Evolutionary conservation across 1,139 yeast species (phyloP).

Genomic region (Wickerhamomyces sp.): DNA sequence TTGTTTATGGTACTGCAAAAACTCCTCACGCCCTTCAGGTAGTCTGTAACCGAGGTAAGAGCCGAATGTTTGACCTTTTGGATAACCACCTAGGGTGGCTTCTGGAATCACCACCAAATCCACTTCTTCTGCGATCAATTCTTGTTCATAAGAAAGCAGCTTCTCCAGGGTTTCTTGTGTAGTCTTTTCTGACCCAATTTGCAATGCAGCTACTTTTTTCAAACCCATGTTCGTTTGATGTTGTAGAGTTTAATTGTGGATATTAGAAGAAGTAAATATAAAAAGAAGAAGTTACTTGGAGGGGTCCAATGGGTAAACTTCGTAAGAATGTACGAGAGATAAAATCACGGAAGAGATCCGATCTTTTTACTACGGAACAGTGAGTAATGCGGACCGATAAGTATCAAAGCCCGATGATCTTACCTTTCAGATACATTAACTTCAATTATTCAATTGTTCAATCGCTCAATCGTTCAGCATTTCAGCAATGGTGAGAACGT

Average conservation of each 20-base stretch:
- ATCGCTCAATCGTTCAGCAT: too few relatives aligned
- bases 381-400: too few relatives aligned
- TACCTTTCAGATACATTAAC: too few relatives aligned
- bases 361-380: too few relatives aligned
- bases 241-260: neutral
- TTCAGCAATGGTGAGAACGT: too few relatives aligned
- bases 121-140: constrained; percentile 27
- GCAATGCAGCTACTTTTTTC: constrained; percentile 33
- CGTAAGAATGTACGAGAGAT: too few relatives aligned
- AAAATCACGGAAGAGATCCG: too few relatives aligned
- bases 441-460: too few relatives aligned
- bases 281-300: too few relatives aligned
- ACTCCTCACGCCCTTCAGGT: constrained; percentile 35
- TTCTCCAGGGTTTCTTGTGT: constrained; percentile 31
- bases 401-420: too few relatives aligned
- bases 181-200: constrained; percentile 33
- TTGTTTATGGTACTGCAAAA: constrained; percentile 28
- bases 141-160: constrained; percentile 32
- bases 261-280: neutral
- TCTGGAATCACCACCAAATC: constrained; percentile 37
- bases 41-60: constrained; percentile 35
- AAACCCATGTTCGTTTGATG: constrained; percentile 13
- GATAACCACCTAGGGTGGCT: constrained; percentile 38
- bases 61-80: constrained; percentile 37
- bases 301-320: too few relatives aligned